Evolutionary conservation across 2,329 filamentous ascomycete species (phyloP), one percentile per base, ranked within the genome.

Genomic region (Botryotinia narcissicola): DNA sequence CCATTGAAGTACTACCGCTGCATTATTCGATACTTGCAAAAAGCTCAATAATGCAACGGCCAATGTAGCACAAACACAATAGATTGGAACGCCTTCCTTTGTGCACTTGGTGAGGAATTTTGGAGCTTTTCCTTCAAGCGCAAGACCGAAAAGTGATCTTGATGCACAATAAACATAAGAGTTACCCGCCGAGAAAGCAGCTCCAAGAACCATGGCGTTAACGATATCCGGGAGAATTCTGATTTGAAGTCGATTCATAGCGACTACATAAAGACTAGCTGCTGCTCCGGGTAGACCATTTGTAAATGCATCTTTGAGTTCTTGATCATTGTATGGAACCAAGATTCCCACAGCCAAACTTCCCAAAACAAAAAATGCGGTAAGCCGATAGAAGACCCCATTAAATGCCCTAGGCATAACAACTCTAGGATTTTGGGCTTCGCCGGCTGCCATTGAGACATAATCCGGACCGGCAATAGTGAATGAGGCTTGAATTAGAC

Each of bases 331-430:
- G 44, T 84, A 88, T 0, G 87, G 87, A 75, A 86, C 87, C 71
- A 89, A 89, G 46, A 91, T 85, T 51, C 88, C 86, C 70, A 91
- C 90, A n/a, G 87, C 86, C 3, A 91, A 81, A 1, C 88, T 86
- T 4, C 84, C 85, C 9, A 86, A 81, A 70, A 90, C 83, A 79
- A 90, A 90, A 83, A 91, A 90, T 80, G 90, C 84, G 22, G 90
- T 81, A n/a, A 91, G 83, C 20, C 89, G 88, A 79, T 86, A 89
- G 80, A 90, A 88, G 80, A 87, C 89, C 14, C 87, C 84, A n/a
- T 86, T 84, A 0, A 86, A 87, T 1, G 89, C 89, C 29, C 83
- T 86, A 25, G 89, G 89, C 10, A 91, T 83, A 75, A 89, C 90
- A 60, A 85, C 83, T n/a, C 88, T 84, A 1, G 87, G 89, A 18